Evolutionary conservation across 2,329 filamentous ascomycete species (phyloP), one percentile per base, ranked within the genome.

Genomic region (Herpotrichia juniperi): DNA sequence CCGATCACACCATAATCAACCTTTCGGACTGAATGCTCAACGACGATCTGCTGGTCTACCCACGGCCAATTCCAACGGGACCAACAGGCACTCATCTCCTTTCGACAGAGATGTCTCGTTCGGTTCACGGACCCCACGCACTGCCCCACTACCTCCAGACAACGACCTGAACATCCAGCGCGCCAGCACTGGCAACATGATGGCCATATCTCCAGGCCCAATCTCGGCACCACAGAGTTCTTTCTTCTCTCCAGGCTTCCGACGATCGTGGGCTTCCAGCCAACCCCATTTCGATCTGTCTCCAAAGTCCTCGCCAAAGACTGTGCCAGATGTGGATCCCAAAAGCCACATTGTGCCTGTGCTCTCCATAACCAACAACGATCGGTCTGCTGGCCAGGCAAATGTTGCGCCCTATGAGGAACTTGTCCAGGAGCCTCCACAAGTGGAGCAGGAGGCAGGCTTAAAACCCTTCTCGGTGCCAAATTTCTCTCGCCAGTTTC

Each of bases 101-200:
- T 74, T 71, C 32, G 70, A 73, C 28, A 61, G 63, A 19, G 66
- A 69, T 2, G 46, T 57, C 12, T 44, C 59, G 1, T 66, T 69
- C 17, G 72, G 68, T 17, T 61, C 70, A 17, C 64, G 71, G 8
- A 74, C 70, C 12, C 73, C 73, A 16, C 68, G 61, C 21, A 75
- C 73, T 24, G 72, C 72, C 39, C 73, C 73, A 14, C 54, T 75
- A 32, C 73, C 73, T 26, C 71, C 71, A 5, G 72, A 74, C 81
- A 86, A 28, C 66, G 83, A 87, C 47, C 61, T 74, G 12, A 65
- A 54, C 25, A 58, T 72, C 55, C 73, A 75, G 48, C 78, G 81
- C 46, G 75, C 77, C 22, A 71, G 73, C n/a, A 69, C 72, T 9
- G 69, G 74, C 35, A 80, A 72, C 46, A 74, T 69, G 56, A 69